Evolutionary conservation across 148 eudicot species (phyloP), one percentile per base, ranked within the genome.

Genomic region (Hydrangea macrophylla): DNA sequence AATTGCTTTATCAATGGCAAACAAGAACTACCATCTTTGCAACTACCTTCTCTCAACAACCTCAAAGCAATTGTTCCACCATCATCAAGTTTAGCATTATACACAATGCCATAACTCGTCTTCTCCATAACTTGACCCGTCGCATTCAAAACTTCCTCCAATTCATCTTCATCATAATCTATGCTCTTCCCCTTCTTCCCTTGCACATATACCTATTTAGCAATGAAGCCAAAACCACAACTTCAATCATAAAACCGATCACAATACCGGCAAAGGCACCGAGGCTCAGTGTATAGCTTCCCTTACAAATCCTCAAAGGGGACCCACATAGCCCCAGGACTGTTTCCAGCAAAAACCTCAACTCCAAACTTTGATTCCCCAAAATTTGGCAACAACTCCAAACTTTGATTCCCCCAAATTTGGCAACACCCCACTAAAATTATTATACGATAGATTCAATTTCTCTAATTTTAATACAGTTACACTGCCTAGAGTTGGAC

Each of bases 31-130:
- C 84, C 79, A 67, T 92, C 98, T 68, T 86, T 92, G 28, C 96
- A 92, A 73, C 94, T 85, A n/a, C 96, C 98, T 75, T 92, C 98
- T 60, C 96, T 86, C 82, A 92, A 76, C n/a, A n/a, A n/a, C n/a
- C n/a, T n/a, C n/a, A n/a, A n/a, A n/a, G n/a, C n/a, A n/a, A n/a
- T n/a, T n/a, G 90, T 88, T 24, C 92, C 94, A 55, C 96, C 98
- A 78, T 90, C 94, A 0, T 84, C 85, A 42, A 92, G 82, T 80
- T 92, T 92, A 0, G 98, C 98, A 80, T 90, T 92, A 36, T 90
- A 92, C 6, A 83, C 80, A 0, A 94, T 92, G 60, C 98, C 98
- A 75, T 92, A 92, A 67, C 88, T 88, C 18, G 93, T 92, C 85
- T n/a, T n/a, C n/a, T n/a, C n/a, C n/a, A n/a, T n/a, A n/a, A n/a